Evolutionary conservation across 441 rosid species (phyloP).

Genomic region (Populus trichocarpa): DNA sequence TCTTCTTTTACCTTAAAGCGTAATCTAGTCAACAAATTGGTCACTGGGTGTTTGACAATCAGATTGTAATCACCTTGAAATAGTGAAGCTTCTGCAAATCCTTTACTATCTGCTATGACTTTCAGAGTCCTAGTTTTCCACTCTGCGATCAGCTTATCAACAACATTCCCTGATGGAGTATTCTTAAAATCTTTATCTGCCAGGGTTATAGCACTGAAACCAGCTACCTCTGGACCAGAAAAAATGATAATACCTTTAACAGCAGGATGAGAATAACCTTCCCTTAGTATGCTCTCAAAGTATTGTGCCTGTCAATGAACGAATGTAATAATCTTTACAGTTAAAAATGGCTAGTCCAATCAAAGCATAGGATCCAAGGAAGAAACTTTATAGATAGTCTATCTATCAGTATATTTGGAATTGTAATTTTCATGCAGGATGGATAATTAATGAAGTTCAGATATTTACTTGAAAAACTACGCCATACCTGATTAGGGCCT

Average conservation of each 20-base stretch:
- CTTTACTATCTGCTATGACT: conserved; percentile 22
- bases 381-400: not conserved
- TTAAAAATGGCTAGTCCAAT: not conserved
- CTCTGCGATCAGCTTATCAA: conserved; percentile 53
- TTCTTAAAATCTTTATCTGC: conserved; percentile 43
- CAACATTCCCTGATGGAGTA: conserved; percentile 52
- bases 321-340: not conserved
- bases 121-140: conserved; percentile 33
- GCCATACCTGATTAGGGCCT: conserved; percentile 45
- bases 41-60: conserved; percentile 36
- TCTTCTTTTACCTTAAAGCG: not conserved
- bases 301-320: conserved; percentile 32
- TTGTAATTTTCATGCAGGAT: not conserved
- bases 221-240: conserved; percentile 48
- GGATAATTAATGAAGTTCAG: not conserved
- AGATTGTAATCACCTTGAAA: conserved; percentile 50
- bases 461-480: too few relatives aligned
- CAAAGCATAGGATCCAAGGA: not conserved
- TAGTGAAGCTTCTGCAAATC: conserved; percentile 32
- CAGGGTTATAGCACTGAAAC: conserved; percentile 42
- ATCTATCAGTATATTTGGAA: not conserved
- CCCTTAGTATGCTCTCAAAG: conserved; percentile 57
- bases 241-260: conserved; percentile 59
- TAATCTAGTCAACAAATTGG: conserved; percentile 19
- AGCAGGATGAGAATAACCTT: conserved; percentile 54